A percentile compares a stretch with the other conserved stretches of the same genome.
phyloP scores from a whole-genome alignment of 1,284 basidiomycete genomes.

The Apiotrichum gamsii region DNA sequence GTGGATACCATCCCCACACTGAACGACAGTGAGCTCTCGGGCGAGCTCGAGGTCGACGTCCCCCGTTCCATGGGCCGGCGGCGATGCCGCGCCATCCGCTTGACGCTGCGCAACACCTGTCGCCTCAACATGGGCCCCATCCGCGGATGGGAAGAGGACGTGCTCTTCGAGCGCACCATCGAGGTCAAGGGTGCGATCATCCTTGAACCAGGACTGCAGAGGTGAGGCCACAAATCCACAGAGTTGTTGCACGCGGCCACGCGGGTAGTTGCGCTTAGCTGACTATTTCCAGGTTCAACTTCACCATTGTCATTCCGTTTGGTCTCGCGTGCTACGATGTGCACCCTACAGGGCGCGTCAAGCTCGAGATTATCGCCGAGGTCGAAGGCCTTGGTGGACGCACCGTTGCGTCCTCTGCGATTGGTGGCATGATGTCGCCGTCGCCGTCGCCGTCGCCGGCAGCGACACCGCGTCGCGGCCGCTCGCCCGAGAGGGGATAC shows the following conservation, averaged over 20 bases:
- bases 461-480: constrained; percentile 2
- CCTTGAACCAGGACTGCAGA: constrained; percentile 21
- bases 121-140: constrained; percentile 16
- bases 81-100: constrained; percentile 26
- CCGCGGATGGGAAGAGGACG: constrained; percentile 21
- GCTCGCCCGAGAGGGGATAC: neutral
- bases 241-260: neutral
- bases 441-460: neutral
- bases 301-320: constrained; percentile 24
- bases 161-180: constrained; percentile 21
- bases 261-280: too few relatives aligned
- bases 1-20: neutral
- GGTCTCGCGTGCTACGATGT: constrained; percentile 24
- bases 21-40: constrained; percentile 7
- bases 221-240: constrained; percentile 11
- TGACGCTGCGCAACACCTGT: constrained; percentile 17
- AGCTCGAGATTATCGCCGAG: constrained; percentile 20
- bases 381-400: constrained; percentile 18
- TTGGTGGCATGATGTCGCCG: too few relatives aligned
- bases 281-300: constrained; percentile 19
- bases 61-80: constrained; percentile 16
- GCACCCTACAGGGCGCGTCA: constrained; percentile 21
- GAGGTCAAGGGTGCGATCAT: constrained; percentile 21
- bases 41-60: constrained; percentile 19
- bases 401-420: neutral